Evolutionary conservation across 805 yeast genomes (phyloP), one percentile per base, ranked within the genome.

Genomic region (Lachancea meyersii): DNA sequence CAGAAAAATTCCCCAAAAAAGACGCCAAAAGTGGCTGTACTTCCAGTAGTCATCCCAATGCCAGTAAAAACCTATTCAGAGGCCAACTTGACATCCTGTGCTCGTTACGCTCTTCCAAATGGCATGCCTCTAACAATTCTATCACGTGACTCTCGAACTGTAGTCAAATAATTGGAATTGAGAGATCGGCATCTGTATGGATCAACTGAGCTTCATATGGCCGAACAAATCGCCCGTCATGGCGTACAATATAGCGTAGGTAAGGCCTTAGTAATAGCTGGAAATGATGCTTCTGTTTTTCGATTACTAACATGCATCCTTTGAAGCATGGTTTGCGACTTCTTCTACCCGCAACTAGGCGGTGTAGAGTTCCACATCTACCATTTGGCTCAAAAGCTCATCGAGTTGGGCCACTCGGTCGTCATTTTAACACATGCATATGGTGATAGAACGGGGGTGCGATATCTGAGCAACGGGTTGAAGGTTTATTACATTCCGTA

Each of bases 341-440:
- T 88, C 70, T 93, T 93, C 76, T 93, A 85, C 65, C 99, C 99
- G 9, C 98, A 93, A 60, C 83, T 97, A 0, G 99, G 99, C 3
- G 99, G 99, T 8, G 95, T 93, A 1, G 99, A 93, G 61, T 79
- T 91, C 48, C 98, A 93, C 60, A 85, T 91, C 14, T 87, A 86
- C 61, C 97, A 93, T 61, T 65, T 93, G 19, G 81, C 97, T 0
- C 94, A 87, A 61, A 78, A 82, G 55, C 74, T 89, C 42, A 81
- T 86, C 8, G 77, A 76, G 17, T 64, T 80, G 31, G 97, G 96
- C 7, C 96, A 89, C 57, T 77, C 85, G 3, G 97, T 91, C 9
- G 66, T 89, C 5, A 77, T 93, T 19, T 74, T 93, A 24, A 88
- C 98, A 8, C 99, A 93, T 62, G 80, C 87, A 17, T 89, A 93